Base-by-base conservation (phyloP, 208 protist genomes). In the Naegleria fowleri region DNA sequence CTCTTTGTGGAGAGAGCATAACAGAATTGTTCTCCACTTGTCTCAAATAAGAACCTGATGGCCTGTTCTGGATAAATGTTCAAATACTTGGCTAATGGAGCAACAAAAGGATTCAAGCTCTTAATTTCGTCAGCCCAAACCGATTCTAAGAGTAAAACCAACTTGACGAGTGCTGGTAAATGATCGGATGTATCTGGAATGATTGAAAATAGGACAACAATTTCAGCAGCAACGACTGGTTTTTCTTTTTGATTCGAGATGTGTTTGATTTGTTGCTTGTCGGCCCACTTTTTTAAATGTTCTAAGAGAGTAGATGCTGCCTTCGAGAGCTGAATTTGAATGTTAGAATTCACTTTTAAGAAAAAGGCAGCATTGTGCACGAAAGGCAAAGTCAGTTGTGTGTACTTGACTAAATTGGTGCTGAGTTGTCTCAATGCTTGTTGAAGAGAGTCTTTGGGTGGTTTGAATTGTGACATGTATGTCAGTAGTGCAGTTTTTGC, bases 51-150 rank as follows among this genome's bases (percentile, higher is more conserved):
- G 25, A 36, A 90, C 16, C 51, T 41, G 5, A 51, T 7, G 33
- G 87, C 33, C 33, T 90, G 36, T 43, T 90, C 38, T 33, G 51
- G 38, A 79, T 79, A 90, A 4, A 41, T 29, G 39, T 40, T 51
- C 13, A 90, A 79, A 79, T 51, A 90, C 15, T 90, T 90, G 5
- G 33, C n/a, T 51, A 90, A 38, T 36, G 87, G 87, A 41, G 59
- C 33, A 38, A 52, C 48, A 79, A 90, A 90, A 36, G 87, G 87
- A 67, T 5, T 41, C 9, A 43, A 33, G 22, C 7, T 40, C 19
- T 90, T 40, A 22, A 9, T 89, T 36, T 79, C 15, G 11, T 83
- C 38, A n/a, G 59, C 0, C 52, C 87, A 90, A 36, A 51, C 25
- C 1, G 59, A 36, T 43, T 90, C 87, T 11, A 90, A 36, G 41